These are phyloP conservation scores for Stachybotrys elegans DNA, from an alignment of 2,329 filamentous ascomycete species.

Conservation along the genomic window DNA sequence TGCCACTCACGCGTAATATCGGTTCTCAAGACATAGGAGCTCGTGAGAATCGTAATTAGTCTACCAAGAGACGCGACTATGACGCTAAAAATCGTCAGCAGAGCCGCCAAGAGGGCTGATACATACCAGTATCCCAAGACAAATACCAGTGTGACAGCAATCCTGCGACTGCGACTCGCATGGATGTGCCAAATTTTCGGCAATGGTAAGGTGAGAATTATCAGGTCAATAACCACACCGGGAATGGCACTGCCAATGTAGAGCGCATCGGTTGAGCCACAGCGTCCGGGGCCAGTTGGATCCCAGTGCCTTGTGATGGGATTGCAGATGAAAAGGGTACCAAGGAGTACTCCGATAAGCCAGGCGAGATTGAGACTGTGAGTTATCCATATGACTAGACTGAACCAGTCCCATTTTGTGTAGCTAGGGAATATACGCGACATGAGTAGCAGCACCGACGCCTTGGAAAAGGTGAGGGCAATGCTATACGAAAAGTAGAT, in stretches of 20 bases:
- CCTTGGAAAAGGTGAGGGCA: neutral
- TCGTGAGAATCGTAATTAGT: neutral
- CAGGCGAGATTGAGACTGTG: neutral
- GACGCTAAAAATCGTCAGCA: neutral
- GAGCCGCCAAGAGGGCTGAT: no score
- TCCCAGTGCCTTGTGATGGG: neutral
- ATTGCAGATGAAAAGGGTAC: neutral
- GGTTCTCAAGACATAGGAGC: neutral
- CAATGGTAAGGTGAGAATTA: neutral
- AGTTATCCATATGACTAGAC: neutral
- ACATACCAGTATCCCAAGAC: neutral
- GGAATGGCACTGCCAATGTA: neutral
- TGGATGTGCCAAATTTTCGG: neutral
- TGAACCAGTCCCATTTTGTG: neutral
- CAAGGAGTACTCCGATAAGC: neutral
- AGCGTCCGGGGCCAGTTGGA: neutral
- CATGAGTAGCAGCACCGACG: neutral
- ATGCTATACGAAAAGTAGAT: neutral
- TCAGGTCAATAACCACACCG: neutral
- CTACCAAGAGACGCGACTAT: neutral
- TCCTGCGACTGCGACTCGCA: neutral
- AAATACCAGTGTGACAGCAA: neutral
- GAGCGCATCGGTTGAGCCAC: neutral
- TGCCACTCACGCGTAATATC: neutral
- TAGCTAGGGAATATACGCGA: neutral